Conservation (phyloP, 371 early-diverging fungal genomes). For the Syncephalastrum sp. region DNA sequence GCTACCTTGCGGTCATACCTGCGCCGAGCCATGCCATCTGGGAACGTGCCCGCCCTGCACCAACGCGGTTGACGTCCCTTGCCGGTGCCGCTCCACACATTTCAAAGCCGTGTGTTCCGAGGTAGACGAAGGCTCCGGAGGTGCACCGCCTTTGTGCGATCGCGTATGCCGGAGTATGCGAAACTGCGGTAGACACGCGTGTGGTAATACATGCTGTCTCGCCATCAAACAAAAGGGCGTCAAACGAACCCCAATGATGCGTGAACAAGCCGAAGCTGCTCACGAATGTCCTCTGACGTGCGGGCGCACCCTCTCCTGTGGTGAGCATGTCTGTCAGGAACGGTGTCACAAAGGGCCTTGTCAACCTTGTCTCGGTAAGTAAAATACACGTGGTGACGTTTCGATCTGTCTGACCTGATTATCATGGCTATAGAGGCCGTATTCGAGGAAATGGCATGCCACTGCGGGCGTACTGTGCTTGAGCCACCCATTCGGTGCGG, state of each 20-base stretch:
- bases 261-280: constrained; percentile 28
- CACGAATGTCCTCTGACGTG: constrained; percentile 69
- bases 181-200: constrained; percentile 69
- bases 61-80: constrained; percentile 46
- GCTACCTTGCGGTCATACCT: constrained; percentile 73
- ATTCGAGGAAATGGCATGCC: constrained; percentile 70
- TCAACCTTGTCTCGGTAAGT: constrained; percentile 62
- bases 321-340: constrained; percentile 62
- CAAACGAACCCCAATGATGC: too few species aligned
- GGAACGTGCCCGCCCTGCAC: constrained; percentile 75
- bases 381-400: background rate
- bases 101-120: constrained; percentile 50
- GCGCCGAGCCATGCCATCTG: constrained; percentile 70
- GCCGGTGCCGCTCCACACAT: constrained; percentile 64
- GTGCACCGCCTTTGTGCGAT: constrained; percentile 58
- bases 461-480: constrained; percentile 72
- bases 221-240: constrained; percentile 41
- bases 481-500: constrained; percentile 80
- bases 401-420: background rate
- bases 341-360: constrained; percentile 75
- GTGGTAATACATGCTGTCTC: constrained; percentile 58
- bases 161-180: constrained; percentile 60
- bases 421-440: constrained; percentile 39
- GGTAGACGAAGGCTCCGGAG: constrained; percentile 41
- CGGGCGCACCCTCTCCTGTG: constrained; percentile 66